These are phyloP conservation scores for Phytophthora pluvialis DNA, from an alignment of 352 stramenopile species.

Conservation along the genomic window DNA sequence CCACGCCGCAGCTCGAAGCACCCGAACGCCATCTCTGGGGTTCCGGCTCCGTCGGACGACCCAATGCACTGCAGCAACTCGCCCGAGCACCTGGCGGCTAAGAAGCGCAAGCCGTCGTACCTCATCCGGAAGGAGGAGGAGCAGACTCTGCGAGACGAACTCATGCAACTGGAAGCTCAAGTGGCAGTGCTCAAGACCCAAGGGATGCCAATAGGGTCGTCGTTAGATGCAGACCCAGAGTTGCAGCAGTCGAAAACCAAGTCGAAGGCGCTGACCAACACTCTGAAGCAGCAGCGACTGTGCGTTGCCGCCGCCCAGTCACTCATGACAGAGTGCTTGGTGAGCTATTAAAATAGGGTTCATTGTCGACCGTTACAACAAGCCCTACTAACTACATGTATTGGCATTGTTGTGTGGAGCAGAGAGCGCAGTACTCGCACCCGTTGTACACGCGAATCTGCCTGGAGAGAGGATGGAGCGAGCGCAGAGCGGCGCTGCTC, in stretches of 20 bases:
- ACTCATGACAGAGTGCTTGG: slow-evolving; percentile 25
- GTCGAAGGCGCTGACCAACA: slow-evolving; percentile 10
- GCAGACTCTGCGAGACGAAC: slow-evolving; percentile 8
- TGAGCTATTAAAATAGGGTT: not conserved
- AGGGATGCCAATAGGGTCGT: slow-evolving; percentile 13
- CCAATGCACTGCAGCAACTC: slow-evolving; percentile 1
- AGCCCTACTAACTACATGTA: not conserved
- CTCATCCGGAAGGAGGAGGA: slow-evolving; percentile 26
- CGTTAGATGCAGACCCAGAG: slow-evolving; percentile 5
- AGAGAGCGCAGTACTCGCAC: slow-evolving; percentile 25
- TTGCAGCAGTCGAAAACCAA: slow-evolving; percentile 13
- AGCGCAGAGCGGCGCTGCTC: slow-evolving; percentile 24
- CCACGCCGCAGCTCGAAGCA: not conserved
- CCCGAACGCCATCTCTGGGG: not conserved
- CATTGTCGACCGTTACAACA: not conserved
- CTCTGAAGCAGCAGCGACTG: slow-evolving; percentile 18
- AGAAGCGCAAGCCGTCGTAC: slow-evolving; percentile 32
- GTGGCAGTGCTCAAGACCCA: slow-evolving; percentile 21
- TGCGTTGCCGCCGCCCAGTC: slow-evolving; percentile 25
- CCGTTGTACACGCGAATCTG: slow-evolving; percentile 32
- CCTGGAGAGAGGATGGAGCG: slow-evolving; percentile 19
- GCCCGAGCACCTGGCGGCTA: not conserved
- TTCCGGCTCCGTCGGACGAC: not conserved
- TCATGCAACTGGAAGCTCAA: slow-evolving; percentile 24
- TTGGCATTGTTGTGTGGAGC: not conserved